Evolutionary conservation across 208 protist genomes (phyloP).

Genomic region (Acanthamoeba sp.): DNA sequence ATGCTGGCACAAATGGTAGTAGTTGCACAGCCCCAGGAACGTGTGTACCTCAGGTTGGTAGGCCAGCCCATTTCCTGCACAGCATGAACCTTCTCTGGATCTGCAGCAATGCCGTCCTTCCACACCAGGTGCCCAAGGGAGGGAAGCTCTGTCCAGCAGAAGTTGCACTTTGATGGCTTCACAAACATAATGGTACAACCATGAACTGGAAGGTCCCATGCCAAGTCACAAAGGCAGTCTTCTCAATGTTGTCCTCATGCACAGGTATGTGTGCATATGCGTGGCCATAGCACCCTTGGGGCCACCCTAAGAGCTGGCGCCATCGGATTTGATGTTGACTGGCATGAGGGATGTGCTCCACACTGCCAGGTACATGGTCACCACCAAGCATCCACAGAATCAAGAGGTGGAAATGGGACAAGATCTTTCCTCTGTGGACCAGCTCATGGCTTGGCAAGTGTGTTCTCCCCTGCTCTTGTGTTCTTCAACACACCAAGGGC

Average conservation of each 20-base stretch:
- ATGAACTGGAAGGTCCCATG: conserved; percentile 53
- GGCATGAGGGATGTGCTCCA: too few species aligned
- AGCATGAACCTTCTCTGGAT: neutral
- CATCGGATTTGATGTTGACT: too few species aligned
- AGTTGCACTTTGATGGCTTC: conserved; percentile 13
- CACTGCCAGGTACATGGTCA: too few species aligned
- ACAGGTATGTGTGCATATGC: conserved; percentile 65
- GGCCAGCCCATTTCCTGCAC: neutral
- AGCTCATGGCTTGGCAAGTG: conserved; percentile 48
- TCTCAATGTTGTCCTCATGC: conserved; percentile 33
- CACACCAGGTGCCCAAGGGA: conserved; percentile 7
- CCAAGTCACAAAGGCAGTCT: conserved; percentile 61
- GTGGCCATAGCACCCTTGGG: too few species aligned
- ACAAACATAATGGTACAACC: conserved; percentile 8
- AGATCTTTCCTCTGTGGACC: conserved; percentile 11
- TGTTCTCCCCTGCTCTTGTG: neutral
- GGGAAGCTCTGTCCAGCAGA: neutral
- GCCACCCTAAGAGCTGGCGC: too few species aligned
- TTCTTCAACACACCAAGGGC: too few species aligned
- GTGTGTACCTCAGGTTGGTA: neutral
- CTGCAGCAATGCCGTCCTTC: neutral
- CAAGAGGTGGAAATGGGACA: neutral
- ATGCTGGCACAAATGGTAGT: neutral
- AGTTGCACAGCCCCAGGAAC: neutral
- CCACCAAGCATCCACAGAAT: too few species aligned